Conservation (phyloP, 73 alveolate genomes). For the Paramecium sexaurelia region DNA sequence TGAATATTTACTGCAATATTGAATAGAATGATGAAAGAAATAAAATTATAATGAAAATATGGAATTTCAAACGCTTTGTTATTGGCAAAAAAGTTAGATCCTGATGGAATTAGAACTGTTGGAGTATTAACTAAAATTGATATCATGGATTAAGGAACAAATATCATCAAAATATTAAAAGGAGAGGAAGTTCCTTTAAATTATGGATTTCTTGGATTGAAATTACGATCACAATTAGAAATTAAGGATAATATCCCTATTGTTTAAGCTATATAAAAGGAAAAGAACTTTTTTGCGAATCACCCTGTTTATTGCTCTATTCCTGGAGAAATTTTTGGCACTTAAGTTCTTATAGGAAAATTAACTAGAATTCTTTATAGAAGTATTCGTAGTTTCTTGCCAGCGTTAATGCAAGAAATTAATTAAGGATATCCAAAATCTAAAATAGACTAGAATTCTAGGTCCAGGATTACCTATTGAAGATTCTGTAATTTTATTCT, state of each 20-base stretch:
- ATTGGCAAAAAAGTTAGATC: constrained; percentile 78
- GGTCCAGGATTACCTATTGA: constrained; percentile 77
- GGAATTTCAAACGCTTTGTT: constrained; percentile 73
- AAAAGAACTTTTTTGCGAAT: constrained; percentile 72
- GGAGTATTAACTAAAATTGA: constrained; percentile 84
- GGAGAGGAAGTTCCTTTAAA: constrained; percentile 82
- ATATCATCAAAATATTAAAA: constrained; percentile 75
- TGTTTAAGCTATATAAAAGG: constrained; percentile 76
- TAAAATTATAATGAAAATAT: background rate
- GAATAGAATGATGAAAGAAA: background rate
- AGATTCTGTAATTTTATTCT: constrained; percentile 66
- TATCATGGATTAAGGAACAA: constrained; percentile 83
- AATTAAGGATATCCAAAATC: constrained; percentile 69
- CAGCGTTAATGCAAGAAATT: constrained; percentile 74
- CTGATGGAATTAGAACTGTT: constrained; percentile 76
- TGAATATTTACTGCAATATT: background rate
- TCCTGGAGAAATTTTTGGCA: constrained; percentile 76
- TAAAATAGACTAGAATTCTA: constrained; percentile 59
- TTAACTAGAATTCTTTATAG: constrained; percentile 71
- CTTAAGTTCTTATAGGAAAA: constrained; percentile 71
- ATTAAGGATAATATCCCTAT: constrained; percentile 75
- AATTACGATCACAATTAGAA: constrained; percentile 80
- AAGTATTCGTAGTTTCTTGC: constrained; percentile 63
- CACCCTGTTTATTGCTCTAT: constrained; percentile 80
- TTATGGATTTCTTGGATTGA: constrained; percentile 85